Conservation (phyloP, 208 protist species). For the Wallacemonas sp. region DNA sequence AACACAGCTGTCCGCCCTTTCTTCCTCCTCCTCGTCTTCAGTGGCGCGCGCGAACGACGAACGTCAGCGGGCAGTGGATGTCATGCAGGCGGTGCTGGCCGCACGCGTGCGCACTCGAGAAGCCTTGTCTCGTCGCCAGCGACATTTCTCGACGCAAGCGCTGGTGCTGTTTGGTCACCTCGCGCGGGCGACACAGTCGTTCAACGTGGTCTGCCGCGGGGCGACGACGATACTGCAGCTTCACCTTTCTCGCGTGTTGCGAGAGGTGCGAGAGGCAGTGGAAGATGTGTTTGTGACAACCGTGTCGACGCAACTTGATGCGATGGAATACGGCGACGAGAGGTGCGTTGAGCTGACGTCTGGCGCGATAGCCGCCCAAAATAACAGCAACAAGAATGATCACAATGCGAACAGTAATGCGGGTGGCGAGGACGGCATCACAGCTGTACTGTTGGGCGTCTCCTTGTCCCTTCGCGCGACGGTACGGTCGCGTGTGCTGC, state of each 20-base stretch:
- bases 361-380: too few species aligned
- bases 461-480: not conserved
- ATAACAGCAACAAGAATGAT: too few species aligned
- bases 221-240: conserved; percentile 25
- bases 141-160: not conserved
- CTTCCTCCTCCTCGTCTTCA: too few species aligned
- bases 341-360: too few species aligned
- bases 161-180: conserved; percentile 24
- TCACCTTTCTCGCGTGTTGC: conserved; percentile 7
- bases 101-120: not conserved
- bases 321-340: not conserved
- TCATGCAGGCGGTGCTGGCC: not conserved
- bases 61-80: not conserved
- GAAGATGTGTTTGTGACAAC: not conserved
- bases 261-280: conserved; percentile 11
- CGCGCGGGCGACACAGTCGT: conserved; percentile 31
- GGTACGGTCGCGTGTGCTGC: not conserved
- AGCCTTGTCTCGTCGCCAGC: not conserved
- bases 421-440: not conserved
- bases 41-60: too few species aligned
- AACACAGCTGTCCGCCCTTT: too few species aligned
- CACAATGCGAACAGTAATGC: too few species aligned
- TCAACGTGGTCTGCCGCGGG: conserved; percentile 28
- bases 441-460: not conserved
- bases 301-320: not conserved